phyloP scores from a whole-genome alignment of 352 stramenopile genomes.

The Phytophthora tubulina region DNA sequence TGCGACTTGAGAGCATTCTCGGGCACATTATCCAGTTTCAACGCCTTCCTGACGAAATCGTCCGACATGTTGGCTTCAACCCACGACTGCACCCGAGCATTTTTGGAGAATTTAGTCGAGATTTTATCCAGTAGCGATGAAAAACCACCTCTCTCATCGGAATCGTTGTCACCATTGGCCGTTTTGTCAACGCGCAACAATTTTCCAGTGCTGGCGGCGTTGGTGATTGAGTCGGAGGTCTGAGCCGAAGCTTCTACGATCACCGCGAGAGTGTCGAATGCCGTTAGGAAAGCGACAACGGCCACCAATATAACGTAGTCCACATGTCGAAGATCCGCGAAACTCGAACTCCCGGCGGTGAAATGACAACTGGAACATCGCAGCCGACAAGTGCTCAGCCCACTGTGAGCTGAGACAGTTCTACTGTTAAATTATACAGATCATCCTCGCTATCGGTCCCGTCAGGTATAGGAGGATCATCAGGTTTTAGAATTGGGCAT shows the following conservation, averaged over 20 bases:
- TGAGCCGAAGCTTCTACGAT: neutral
- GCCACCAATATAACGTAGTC: neutral
- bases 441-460: too few relatives aligned
- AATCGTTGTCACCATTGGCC: neutral
- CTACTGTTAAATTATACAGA: too few relatives aligned
- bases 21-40: neutral
- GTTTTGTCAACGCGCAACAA: neutral
- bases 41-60: constrained; percentile 1
- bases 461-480: too few relatives aligned
- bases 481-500: too few relatives aligned
- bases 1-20: neutral
- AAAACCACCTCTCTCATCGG: neutral
- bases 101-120: neutral
- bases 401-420: too few relatives aligned
- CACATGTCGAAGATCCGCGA: neutral
- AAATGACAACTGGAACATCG: too few relatives aligned
- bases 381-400: too few relatives aligned
- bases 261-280: neutral
- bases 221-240: neutral
- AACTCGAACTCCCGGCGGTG: too few relatives aligned
- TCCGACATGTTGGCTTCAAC: neutral
- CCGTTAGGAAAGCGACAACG: neutral
- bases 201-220: neutral
- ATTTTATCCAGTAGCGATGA: neutral
- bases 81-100: neutral